A percentile compares a stretch with the other conserved stretches of the same genome.
Conservation (phyloP, 2,329 filamentous ascomycete genomes). For the Aureobasidium melanogenum region DNA sequence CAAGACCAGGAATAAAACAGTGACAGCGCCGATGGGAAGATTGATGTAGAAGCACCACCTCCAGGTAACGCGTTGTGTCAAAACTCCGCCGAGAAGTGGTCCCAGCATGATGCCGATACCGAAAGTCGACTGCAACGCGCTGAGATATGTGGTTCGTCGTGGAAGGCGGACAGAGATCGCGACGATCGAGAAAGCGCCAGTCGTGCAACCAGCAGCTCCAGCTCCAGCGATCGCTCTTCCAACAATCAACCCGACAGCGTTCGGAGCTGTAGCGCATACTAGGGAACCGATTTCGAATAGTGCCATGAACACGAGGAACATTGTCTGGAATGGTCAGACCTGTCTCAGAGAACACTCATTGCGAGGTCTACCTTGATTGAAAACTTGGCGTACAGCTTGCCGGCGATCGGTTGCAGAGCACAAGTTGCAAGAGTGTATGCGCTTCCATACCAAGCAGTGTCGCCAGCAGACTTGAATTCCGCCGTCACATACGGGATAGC, state of each 20-base stretch:
- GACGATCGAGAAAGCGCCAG: constrained; percentile 33
- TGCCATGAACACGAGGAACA: constrained; percentile 27
- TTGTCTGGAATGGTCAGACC: background rate
- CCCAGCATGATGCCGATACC: constrained; percentile 34
- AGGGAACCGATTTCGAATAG: constrained; percentile 50
- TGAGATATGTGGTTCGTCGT: constrained; percentile 31
- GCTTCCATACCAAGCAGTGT: constrained; percentile 32
- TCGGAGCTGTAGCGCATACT: constrained; percentile 38
- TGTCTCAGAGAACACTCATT: background rate
- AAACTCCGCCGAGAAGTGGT: constrained; percentile 36
- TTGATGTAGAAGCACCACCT: constrained; percentile 41
- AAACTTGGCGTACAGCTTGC: constrained; percentile 39
- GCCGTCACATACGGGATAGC: constrained; percentile 32
- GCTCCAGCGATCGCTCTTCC: constrained; percentile 33
- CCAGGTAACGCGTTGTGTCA: constrained; percentile 34
- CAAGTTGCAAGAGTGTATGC: constrained; percentile 37
- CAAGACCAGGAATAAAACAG: constrained; percentile 4
- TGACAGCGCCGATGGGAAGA: constrained; percentile 32
- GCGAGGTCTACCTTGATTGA: constrained; percentile 22
- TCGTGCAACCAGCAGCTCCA: constrained; percentile 31
- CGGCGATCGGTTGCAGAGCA: constrained; percentile 37
- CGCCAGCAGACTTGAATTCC: constrained; percentile 32
- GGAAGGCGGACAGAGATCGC: constrained; percentile 33
- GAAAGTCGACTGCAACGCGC: constrained; percentile 29
- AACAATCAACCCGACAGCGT: constrained; percentile 30